Evolutionary conservation across 768 basidiomycete species (phyloP).

Genomic region (Termitomyces sp.): DNA sequence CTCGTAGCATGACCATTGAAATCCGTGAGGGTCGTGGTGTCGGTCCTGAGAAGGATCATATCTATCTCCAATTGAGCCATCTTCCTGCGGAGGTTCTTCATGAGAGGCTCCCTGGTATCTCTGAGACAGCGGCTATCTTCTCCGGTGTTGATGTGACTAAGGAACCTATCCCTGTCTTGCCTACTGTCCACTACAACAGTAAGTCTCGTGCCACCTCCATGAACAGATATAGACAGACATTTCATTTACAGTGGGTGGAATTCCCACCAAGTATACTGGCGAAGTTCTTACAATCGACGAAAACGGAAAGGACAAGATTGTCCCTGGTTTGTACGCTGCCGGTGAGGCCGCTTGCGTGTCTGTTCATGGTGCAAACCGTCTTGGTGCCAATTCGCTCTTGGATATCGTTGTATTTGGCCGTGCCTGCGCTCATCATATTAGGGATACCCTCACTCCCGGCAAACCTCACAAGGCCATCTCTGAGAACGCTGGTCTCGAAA

Average conservation of each 20-base stretch:
- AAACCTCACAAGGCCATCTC: slow-evolving; percentile 87
- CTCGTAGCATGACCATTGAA: slow-evolving; percentile 98
- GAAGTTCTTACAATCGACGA: slow-evolving; percentile 88
- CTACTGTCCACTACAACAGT: slow-evolving; percentile 99
- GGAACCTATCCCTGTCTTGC: slow-evolving; percentile 97
- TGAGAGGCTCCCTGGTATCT: slow-evolving; percentile 97
- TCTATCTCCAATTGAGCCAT: slow-evolving; percentile 96
- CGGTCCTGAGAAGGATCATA: slow-evolving; percentile 96
- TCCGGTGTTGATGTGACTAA: slow-evolving; percentile 99
- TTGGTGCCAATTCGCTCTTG: slow-evolving; percentile 97
- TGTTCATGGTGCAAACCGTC: slow-evolving; percentile 98
- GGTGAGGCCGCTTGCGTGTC: slow-evolving; percentile 99
- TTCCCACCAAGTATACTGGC: slow-evolving; percentile 97
- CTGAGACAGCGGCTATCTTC: slow-evolving; percentile 98
- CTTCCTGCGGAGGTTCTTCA: slow-evolving; percentile 92
- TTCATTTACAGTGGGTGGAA: slow-evolving; percentile 82
- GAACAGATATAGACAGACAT: background rate
- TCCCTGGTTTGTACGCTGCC: slow-evolving; percentile 96
- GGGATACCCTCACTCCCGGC: slow-evolving; percentile 83
- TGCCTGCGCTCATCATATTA: slow-evolving; percentile 98
- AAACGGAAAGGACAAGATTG: slow-evolving; percentile 88
- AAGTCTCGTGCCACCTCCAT: slow-evolving; percentile 25
- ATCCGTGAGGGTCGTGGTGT: slow-evolving; percentile 99
- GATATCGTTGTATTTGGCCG: slow-evolving; percentile 99
- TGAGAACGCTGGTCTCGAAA: slow-evolving; percentile 79